Percentiles rank a stretch among this genome's conserved stretches.
Conservation (phyloP, 176 grass and related monocot species). For the Echinochloa phyllopogon region DNA sequence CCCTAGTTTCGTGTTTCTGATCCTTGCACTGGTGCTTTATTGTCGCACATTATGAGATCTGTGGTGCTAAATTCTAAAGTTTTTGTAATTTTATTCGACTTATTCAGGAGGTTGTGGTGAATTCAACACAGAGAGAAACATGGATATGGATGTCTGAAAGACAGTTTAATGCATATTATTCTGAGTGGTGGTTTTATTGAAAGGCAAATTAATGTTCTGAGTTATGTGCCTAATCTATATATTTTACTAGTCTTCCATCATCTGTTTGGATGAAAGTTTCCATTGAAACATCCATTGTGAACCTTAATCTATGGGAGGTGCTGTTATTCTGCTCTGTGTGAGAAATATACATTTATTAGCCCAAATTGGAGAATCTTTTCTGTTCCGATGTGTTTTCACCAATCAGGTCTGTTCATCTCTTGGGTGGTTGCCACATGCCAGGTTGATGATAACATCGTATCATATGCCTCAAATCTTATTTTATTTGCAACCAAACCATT, state of each 20-base stretch:
- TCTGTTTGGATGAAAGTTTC: neutral
- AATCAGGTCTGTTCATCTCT: neutral
- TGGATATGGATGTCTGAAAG: neutral
- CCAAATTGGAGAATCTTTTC: neutral
- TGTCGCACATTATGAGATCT: neutral
- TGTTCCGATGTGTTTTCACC: neutral
- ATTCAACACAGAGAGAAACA: neutral
- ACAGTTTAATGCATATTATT: neutral
- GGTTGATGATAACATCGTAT: neutral
- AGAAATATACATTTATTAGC: neutral
- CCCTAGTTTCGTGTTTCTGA: neutral
- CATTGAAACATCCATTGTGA: neutral
- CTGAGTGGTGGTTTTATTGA: neutral
- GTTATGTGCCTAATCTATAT: neutral
- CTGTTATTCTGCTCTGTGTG: neutral
- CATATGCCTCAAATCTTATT: neutral
- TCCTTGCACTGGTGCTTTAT: neutral
- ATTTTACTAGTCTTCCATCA: neutral
- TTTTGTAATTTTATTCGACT: constrained; percentile 5
- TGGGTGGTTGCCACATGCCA: neutral
- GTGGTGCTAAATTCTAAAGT: neutral
- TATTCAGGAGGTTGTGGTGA: neutral
- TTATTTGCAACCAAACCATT: neutral
- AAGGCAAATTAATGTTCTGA: neutral
- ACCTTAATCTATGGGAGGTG: neutral